These are phyloP conservation scores for Lotmaria passim DNA, from an alignment of 208 protist genomes.

Conservation along the genomic window DNA sequence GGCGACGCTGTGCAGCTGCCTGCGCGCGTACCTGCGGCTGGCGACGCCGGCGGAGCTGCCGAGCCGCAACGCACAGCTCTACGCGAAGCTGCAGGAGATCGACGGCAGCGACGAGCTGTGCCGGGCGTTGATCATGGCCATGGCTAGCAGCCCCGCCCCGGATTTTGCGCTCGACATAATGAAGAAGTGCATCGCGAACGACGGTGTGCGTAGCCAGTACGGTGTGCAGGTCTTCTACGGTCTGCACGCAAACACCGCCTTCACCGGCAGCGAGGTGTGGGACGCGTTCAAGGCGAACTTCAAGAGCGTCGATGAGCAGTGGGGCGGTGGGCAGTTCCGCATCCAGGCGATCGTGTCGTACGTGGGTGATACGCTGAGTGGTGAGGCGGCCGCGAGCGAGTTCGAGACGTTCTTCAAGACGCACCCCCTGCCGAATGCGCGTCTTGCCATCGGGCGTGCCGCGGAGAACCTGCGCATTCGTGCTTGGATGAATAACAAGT, in stretches of 20 bases:
- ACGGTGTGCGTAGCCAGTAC: slow-evolving; percentile 81
- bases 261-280: slow-evolving; percentile 63
- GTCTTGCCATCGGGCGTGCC: slow-evolving; percentile 71
- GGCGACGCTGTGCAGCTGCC: slow-evolving; percentile 53
- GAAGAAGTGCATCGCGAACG: slow-evolving; percentile 62
- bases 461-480: slow-evolving; percentile 69
- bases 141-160: slow-evolving; percentile 58
- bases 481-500: slow-evolving; percentile 65
- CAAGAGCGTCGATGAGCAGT: slow-evolving; percentile 73
- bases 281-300: slow-evolving; percentile 78
- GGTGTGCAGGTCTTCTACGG: slow-evolving; percentile 66
- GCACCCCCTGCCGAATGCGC: slow-evolving; percentile 77
- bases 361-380: slow-evolving; percentile 62
- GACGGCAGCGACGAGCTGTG: slow-evolving; percentile 79
- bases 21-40: slow-evolving; percentile 55
- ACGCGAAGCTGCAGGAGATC: slow-evolving; percentile 48
- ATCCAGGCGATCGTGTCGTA: slow-evolving; percentile 82
- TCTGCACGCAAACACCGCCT: slow-evolving; percentile 48
- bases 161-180: slow-evolving; percentile 66
- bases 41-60: slow-evolving; percentile 22
- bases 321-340: slow-evolving; percentile 89
- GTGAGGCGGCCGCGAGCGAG: slow-evolving; percentile 53
- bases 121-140: slow-evolving; percentile 59
- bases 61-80: slow-evolving; percentile 46
- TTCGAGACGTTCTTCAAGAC: slow-evolving; percentile 76